Evolutionary conservation across 2,329 filamentous ascomycete species (phyloP), one percentile per base, ranked within the genome.

Genomic region (Chaetothyriales sp.): DNA sequence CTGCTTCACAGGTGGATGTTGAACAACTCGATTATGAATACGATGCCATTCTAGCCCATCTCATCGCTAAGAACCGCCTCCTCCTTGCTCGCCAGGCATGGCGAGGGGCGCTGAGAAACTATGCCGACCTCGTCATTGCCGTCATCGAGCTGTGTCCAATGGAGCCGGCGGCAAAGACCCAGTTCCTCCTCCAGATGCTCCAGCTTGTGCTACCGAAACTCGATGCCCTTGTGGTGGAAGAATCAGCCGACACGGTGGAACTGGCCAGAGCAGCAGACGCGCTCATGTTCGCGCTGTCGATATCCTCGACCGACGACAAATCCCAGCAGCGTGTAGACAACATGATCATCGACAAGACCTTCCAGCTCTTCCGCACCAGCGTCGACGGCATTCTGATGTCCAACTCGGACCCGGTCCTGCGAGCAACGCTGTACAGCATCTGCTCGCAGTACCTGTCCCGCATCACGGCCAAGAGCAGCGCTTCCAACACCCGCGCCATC

Each of bases 181-280:
- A 83, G 0, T 89, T 95, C 63, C 81, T 94, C 50, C 70, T 96
- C 9, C 87, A 94, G 63, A 82, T 85, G 0, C 73, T 98, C 4
- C 89, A 96, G 63, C 78, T 90, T 12, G 84, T 93, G 47, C 74
- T 95, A 5, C 89, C 92, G 0, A 93, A 87, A 56, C 76, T 98
- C 10, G 90, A 96, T 63, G 76, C 76, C 18, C 83, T 84, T 47
- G 80, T 86, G 51, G 74, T 78, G 4, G 79, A 84, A 8, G 80
- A 83, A 51, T 73, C 81, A 1, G 73, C 74, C 12, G 82, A 88
- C 50, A 84, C 86, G 2, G 70, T 83, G 22, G 81, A 93, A 61
- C 73, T 95, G 20, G 84, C 86, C 15, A 80, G 79, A 57, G 73
- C 95, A 80, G 83, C 64, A 70, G 92, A 60, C 78, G 88, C 64